phyloP scores from a whole-genome alignment of 2,329 filamentous ascomycete species.

The Colletotrichum liriopes region DNA sequence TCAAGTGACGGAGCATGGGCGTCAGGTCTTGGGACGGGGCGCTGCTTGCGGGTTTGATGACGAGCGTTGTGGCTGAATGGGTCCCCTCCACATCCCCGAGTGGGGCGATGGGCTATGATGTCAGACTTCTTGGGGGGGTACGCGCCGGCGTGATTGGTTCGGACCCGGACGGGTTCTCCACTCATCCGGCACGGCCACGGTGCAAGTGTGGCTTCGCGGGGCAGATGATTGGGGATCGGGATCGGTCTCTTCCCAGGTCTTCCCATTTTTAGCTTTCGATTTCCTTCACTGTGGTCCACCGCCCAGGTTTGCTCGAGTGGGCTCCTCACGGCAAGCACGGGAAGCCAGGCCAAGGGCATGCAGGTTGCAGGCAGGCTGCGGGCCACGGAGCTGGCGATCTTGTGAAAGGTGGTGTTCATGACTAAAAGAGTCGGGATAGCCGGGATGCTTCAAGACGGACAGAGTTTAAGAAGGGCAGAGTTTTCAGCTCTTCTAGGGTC shows the following conservation, averaged over 20 bases:
- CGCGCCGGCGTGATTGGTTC: slow-evolving; percentile 21
- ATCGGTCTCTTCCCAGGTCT: slow-evolving; percentile 21
- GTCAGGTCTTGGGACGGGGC: slow-evolving; percentile 35
- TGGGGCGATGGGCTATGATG: slow-evolving; percentile 34
- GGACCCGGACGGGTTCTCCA: slow-evolving; percentile 19
- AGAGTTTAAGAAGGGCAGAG: slow-evolving; percentile 6
- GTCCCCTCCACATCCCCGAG: neutral
- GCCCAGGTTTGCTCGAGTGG: neutral
- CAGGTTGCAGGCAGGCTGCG: slow-evolving; percentile 10
- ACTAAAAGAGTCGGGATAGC: slow-evolving; percentile 5
- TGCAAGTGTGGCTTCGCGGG: slow-evolving; percentile 35
- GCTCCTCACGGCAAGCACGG: slow-evolving; percentile 27
- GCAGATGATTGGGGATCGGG: slow-evolving; percentile 21
- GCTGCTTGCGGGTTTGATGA: slow-evolving; percentile 40
- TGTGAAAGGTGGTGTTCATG: slow-evolving; percentile 23
- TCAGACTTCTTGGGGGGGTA: slow-evolving; percentile 33
- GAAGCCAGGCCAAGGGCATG: slow-evolving; percentile 10
- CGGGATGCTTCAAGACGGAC: slow-evolving; percentile 11
- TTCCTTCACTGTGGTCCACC: neutral
- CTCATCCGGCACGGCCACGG: slow-evolving; percentile 24
- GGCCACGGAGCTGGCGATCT: neutral
- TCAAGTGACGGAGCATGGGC: slow-evolving; percentile 21
- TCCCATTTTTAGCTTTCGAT: slow-evolving; percentile 3
- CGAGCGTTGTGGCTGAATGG: slow-evolving; percentile 40
- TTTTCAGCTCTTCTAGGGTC: slow-evolving; percentile 3